Evolutionary conservation across 148 eudicot genomes (phyloP).

Genomic region (Diospyros kaki): DNA sequence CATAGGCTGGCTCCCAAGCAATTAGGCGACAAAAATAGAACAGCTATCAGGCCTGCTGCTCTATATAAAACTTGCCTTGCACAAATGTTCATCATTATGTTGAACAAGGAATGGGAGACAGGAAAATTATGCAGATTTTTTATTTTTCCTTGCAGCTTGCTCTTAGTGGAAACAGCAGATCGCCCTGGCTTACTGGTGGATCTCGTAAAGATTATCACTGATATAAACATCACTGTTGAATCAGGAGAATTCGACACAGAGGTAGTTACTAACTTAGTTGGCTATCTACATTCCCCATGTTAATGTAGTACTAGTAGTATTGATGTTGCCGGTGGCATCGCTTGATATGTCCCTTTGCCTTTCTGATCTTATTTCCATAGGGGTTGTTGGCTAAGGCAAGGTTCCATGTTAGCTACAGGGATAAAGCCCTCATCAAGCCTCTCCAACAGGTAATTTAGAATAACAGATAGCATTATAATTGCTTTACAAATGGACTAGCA

Average conservation of each 20-base stretch:
- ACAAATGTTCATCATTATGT: not conserved
- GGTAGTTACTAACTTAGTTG: conserved; percentile 29
- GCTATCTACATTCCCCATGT: not conserved
- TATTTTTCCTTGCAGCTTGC: conserved; percentile 56
- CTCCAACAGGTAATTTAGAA: conserved; percentile 67
- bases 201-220: conserved; percentile 75
- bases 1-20: not conserved
- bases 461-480: not conserved
- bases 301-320: not conserved
- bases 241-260: conserved; percentile 97
- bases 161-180: conserved; percentile 74
- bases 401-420: conserved; percentile 78
- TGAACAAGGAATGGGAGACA: not conserved
- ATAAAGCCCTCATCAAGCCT: conserved; percentile 62
- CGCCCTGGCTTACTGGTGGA: conserved; percentile 92
- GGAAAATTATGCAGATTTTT: not conserved
- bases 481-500: not conserved
- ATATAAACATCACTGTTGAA: conserved; percentile 68
- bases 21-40: not conserved
- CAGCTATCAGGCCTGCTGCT: not conserved
- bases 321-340: not conserved
- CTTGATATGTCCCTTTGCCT: not conserved
- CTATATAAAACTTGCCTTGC: not conserved
- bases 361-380: conserved; percentile 25
- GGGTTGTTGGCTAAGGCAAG: conserved; percentile 89